phyloP scores from a whole-genome alignment of 2,329 filamentous ascomycete genomes.

The Neofusicoccum kwambonambiense region DNA sequence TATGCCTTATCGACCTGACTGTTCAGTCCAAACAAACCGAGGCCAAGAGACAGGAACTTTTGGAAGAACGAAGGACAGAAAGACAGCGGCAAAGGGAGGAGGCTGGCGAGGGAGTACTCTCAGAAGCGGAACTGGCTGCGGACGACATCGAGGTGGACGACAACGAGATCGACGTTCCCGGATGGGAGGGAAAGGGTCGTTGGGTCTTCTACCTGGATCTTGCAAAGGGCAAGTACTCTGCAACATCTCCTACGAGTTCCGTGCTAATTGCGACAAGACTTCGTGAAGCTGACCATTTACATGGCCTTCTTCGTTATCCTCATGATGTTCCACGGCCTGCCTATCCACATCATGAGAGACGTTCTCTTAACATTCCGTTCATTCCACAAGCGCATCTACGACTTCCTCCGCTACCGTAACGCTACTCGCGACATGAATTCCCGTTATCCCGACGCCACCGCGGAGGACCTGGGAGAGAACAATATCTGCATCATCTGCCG shows the following conservation, averaged over 20 bases:
- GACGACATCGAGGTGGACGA: slow-evolving; percentile 79
- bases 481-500: slow-evolving; percentile 97
- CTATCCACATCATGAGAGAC: slow-evolving; percentile 94
- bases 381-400: slow-evolving; percentile 84
- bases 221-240: slow-evolving; percentile 61
- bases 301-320: slow-evolving; percentile 90
- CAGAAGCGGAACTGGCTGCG: slow-evolving; percentile 38
- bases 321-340: slow-evolving; percentile 88
- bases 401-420: slow-evolving; percentile 85
- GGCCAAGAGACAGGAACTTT: slow-evolving; percentile 61
- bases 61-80: slow-evolving; percentile 39
- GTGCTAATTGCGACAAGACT: slow-evolving; percentile 57
- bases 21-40: slow-evolving; percentile 73
- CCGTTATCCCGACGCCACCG: slow-evolving; percentile 83
- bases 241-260: too few species aligned
- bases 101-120: slow-evolving; percentile 33
- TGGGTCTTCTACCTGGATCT: slow-evolving; percentile 89
- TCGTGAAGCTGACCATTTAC: slow-evolving; percentile 87
- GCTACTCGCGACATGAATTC: slow-evolving; percentile 93
- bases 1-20: slow-evolving; percentile 74
- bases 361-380: slow-evolving; percentile 91
- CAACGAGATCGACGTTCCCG: slow-evolving; percentile 90
- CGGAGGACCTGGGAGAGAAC: slow-evolving; percentile 78
- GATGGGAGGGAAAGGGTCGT: slow-evolving; percentile 94
- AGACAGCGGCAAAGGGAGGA: slow-evolving; percentile 48